Base-by-base conservation (phyloP, 148 eudicot genomes). In the Vaccinium corymbosum region DNA sequence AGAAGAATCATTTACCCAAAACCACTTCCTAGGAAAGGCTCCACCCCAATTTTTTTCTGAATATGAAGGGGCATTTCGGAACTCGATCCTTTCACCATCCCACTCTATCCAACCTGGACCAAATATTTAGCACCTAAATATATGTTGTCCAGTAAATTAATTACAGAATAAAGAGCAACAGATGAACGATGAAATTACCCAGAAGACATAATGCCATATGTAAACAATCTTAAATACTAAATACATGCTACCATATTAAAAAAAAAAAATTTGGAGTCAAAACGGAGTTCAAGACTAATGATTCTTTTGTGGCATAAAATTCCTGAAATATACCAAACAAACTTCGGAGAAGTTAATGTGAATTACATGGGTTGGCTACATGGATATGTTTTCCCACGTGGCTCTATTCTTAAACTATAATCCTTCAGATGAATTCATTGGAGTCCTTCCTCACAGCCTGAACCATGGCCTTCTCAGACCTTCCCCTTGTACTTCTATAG, bases 91-190 rank as follows among this genome's bases (percentile, higher is more conserved):
- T 87, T 94, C 93, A 77, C 92, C 99, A 87, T 85, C 98, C 99
- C 99, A 97, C 88, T 97, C 99, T 73, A 97, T 94, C 99, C 99
- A 97, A 78, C 99, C 99, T 97, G 94, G 83, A 89, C 81, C 32
- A 49, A 87, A 80, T 82, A 81, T 68, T 62, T 55, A 81, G 32
- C 49, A 85, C 53, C 46, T 38, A 22, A 82, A 74, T 14, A 70
- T 72, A 56, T 66, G 59, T 32, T 50, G 51, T 80, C 51, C 61
- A 68, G 42, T 27, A 27, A 12, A 68, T 17, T 68, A 7, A 68
- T 27, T 12, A 27, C 53, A 57, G 80, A 10, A 79, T 64, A 74
- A 19, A 46, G 56, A 76, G 38, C 15, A 10, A 73, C 1, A 8
- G 77, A 73, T 42, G 22, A 73, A 73, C 42, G 8, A 68, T 68